A percentile compares a stretch with the other conserved stretches of the same genome.
phyloP scores from a whole-genome alignment of 1,284 basidiomycete genomes.

The Malassezia nana region DNA sequence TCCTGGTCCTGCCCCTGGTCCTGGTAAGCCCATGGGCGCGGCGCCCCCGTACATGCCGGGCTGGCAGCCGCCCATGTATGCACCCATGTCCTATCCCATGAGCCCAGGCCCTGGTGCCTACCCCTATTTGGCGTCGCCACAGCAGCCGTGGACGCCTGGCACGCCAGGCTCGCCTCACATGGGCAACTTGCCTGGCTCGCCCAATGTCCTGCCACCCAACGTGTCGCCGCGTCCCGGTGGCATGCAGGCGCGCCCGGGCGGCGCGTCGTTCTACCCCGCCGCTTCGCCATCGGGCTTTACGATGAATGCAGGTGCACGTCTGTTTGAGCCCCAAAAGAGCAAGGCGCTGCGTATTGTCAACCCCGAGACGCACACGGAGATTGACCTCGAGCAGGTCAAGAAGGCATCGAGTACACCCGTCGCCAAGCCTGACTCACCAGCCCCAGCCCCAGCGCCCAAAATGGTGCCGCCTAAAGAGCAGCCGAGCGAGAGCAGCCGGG shows the following conservation, averaged over 20 bases:
- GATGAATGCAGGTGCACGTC: conserved; percentile 44
- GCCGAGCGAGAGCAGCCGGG: conserved; percentile 26
- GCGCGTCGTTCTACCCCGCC: conserved; percentile 4
- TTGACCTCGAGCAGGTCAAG: conserved; percentile 34
- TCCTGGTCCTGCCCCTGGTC: too few relatives aligned
- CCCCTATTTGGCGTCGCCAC: conserved; percentile 12
- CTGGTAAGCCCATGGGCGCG: background rate
- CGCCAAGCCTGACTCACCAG: conserved; percentile 3
- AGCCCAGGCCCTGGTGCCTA: conserved; percentile 12
- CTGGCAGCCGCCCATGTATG: conserved; percentile 18
- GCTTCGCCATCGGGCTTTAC: conserved; percentile 28
- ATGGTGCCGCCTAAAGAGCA: conserved; percentile 16
- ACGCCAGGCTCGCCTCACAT: conserved; percentile 1
- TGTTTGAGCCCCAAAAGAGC: conserved; percentile 45
- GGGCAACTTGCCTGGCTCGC: background rate
- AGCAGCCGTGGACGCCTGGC: conserved; percentile 12
- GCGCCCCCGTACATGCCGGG: conserved; percentile 1
- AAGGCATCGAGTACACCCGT: conserved; percentile 20
- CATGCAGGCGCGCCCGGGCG: background rate
- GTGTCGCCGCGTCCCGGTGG: conserved; percentile 22
- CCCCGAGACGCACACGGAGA: conserved; percentile 43
- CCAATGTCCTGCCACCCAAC: conserved; percentile 5
- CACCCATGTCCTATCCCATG: conserved; percentile 15
- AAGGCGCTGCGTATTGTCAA: conserved; percentile 47
- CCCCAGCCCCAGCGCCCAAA: conserved; percentile 9